phyloP scores from a whole-genome alignment of 2,329 filamentous ascomycete genomes.

The Xylaria sp. region DNA sequence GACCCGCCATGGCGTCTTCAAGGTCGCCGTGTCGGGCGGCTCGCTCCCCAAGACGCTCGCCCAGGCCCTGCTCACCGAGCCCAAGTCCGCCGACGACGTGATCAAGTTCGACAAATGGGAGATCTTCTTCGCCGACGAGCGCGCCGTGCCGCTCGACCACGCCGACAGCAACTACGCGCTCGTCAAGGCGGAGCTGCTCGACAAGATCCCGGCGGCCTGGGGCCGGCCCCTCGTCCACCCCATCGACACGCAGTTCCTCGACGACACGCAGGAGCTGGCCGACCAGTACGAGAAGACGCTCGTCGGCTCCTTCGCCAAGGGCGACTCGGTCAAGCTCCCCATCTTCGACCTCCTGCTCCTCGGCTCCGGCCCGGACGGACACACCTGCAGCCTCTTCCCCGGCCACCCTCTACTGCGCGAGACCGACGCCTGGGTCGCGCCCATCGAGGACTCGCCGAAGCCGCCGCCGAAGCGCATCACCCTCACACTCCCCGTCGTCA shows the following conservation, averaged over 20 bases:
- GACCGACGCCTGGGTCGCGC: slow-evolving; percentile 88
- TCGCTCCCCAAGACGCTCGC: slow-evolving; percentile 91
- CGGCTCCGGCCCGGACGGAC: slow-evolving; percentile 94
- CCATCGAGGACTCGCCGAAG: slow-evolving; percentile 94
- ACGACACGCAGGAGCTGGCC: slow-evolving; percentile 90
- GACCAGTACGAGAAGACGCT: slow-evolving; percentile 93
- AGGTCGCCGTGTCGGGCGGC: slow-evolving; percentile 92
- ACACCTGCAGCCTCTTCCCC: slow-evolving; percentile 97
- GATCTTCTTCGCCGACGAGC: slow-evolving; percentile 98
- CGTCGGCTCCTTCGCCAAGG: slow-evolving; percentile 85
- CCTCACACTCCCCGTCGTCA: slow-evolving; percentile 89
- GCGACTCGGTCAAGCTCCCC: slow-evolving; percentile 93
- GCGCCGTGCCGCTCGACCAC: slow-evolving; percentile 91
- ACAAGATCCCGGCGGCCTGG: slow-evolving; percentile 80
- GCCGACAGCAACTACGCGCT: slow-evolving; percentile 94
- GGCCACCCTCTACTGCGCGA: slow-evolving; percentile 88
- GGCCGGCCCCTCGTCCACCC: slow-evolving; percentile 79
- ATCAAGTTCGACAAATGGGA: slow-evolving; percentile 90
- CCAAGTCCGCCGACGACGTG: slow-evolving; percentile 65
- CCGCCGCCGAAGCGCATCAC: slow-evolving; percentile 92
- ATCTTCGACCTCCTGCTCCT: slow-evolving; percentile 95
- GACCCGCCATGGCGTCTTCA: slow-evolving; percentile 84
- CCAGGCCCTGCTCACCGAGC: slow-evolving; percentile 76
- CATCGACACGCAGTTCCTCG: slow-evolving; percentile 73
- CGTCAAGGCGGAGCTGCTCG: slow-evolving; percentile 85